Evolutionary conservation across 495 filamentous ascomycete genomes (phyloP).

Genomic region (Penicillium bovifimosum): DNA sequence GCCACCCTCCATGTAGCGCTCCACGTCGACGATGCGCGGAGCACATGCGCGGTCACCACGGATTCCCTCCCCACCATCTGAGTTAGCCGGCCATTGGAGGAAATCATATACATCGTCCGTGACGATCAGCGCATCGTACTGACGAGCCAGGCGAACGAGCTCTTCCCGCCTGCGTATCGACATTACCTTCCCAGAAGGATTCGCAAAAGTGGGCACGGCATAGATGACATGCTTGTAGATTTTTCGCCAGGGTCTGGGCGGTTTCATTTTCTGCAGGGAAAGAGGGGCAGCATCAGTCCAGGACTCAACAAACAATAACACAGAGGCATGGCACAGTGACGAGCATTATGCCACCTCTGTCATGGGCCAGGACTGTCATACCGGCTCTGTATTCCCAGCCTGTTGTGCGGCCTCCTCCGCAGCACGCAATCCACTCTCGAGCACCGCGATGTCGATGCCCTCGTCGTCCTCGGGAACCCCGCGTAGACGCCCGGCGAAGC

Average conservation of each 20-base stretch:
- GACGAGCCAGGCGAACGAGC: slow-evolving; percentile 63
- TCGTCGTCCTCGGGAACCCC: slow-evolving; percentile 69
- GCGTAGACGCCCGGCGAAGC: slow-evolving; percentile 55
- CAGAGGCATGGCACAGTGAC: not conserved
- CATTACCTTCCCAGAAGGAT: slow-evolving; percentile 74
- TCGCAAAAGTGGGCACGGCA: slow-evolving; percentile 73
- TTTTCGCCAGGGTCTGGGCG: slow-evolving; percentile 48
- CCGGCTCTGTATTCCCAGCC: slow-evolving; percentile 33
- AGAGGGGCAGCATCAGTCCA: slow-evolving; percentile 10
- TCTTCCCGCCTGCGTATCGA: slow-evolving; percentile 51
- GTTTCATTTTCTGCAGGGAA: slow-evolving; percentile 34
- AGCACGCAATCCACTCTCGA: slow-evolving; percentile 45
- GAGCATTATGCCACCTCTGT: not conserved
- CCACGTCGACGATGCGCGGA: slow-evolving; percentile 73
- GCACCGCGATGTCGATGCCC: slow-evolving; percentile 59
- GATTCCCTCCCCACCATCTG: slow-evolving; percentile 6
- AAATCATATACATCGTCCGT: slow-evolving; percentile 90
- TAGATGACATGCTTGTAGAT: slow-evolving; percentile 84
- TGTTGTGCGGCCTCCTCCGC: slow-evolving; percentile 28
- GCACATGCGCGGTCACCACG: slow-evolving; percentile 42
- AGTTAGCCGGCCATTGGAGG: slow-evolving; percentile 60
- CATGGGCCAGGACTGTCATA: slow-evolving; percentile 20
- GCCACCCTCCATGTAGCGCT: slow-evolving; percentile 54
- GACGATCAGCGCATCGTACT: slow-evolving; percentile 72
- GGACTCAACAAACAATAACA: not conserved